phyloP scores from a whole-genome alignment of 78 protist species.

The Fonticula alba region DNA sequence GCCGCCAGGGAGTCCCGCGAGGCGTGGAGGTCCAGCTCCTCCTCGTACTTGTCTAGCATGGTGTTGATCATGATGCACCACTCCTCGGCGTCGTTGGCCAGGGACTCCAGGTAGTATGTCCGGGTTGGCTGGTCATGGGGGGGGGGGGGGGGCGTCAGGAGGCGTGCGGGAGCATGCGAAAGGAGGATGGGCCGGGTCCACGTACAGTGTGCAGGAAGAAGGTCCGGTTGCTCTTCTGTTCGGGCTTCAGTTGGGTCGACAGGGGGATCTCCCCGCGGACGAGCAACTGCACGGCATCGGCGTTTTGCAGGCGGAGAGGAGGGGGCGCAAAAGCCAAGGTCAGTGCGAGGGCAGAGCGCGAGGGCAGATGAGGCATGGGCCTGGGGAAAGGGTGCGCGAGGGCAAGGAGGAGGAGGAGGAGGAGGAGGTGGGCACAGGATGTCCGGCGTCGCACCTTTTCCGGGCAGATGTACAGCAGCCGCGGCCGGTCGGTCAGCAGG shows the following conservation, averaged over 20 bases:
- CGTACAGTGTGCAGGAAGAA: constrained; percentile 7
- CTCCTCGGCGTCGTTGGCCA: neutral
- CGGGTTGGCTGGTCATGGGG: neutral
- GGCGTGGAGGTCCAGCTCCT: no score
- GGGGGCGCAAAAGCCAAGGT: no score
- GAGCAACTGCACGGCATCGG: neutral
- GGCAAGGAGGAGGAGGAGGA: no score
- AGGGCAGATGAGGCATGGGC: no score
- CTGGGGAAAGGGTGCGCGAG: no score
- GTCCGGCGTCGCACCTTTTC: constrained; percentile 4
- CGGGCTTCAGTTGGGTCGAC: neutral
- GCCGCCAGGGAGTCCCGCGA: no score
- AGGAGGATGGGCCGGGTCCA: neutral
- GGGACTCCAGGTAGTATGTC: constrained; percentile 2
- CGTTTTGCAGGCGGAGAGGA: no score
- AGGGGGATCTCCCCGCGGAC: constrained; percentile 11
- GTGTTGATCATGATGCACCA: neutral
- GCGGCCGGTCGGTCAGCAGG: constrained; percentile 37
- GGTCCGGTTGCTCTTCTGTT: neutral
- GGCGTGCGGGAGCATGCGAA: neutral
- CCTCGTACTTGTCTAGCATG: no score
- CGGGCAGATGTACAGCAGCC: constrained; percentile 43
- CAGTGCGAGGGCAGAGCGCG: no score
- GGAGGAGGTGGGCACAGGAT: no score
- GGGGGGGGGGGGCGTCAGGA: neutral